Base-by-base conservation (phyloP, 495 filamentous ascomycete species). In the Penicillium odoratum region DNA sequence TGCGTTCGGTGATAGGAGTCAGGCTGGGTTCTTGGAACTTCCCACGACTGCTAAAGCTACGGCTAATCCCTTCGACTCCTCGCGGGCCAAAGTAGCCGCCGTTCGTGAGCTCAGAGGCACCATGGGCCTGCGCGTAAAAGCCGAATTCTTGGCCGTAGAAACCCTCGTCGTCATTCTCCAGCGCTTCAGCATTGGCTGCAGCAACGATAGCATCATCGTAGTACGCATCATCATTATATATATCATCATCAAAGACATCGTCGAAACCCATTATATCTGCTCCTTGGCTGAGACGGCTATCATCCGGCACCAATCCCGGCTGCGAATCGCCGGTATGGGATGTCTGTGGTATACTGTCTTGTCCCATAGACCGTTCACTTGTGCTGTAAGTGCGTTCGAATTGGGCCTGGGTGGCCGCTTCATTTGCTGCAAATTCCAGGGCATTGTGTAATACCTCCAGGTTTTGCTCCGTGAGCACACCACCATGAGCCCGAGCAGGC, bases 91-190 rank as follows among this genome's bases (percentile, higher is more conserved):
- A 97, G 74, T 89, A 98, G n/a, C 95, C 94, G 6, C 94, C 95
- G 52, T 90, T 86, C 18, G 82, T 83, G 59, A 88, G 88, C 44
- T 88, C 72, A 8, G 73, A 69, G 16, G 65, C 69, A 11, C 79
- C 64, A 5, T 85, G 79, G n/a, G 84, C 82, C 18, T 76, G 72
- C 10, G 93, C 91, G 67, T 94, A 98, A 73, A 98, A 98, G n/a
- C 92, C 93, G 61, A 98, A 98, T 69, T 98, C 94, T 60, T 92
- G 88, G 3, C 94, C 95, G 67, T 98, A 98, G 74, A 92, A 93
- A 7, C 90, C 93, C 48, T 96, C 93, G 15, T 86, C 85, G 62
- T 98, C 94, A 59, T 89, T 91, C 46, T 94, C 94, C 4, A 98
- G 80, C 21, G 89, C 94, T 64, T 93, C 91, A 6, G 93, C 93